Evolutionary conservation across 371 early-diverging fungal species (phyloP).

Genomic region (Batkoa obscura): DNA sequence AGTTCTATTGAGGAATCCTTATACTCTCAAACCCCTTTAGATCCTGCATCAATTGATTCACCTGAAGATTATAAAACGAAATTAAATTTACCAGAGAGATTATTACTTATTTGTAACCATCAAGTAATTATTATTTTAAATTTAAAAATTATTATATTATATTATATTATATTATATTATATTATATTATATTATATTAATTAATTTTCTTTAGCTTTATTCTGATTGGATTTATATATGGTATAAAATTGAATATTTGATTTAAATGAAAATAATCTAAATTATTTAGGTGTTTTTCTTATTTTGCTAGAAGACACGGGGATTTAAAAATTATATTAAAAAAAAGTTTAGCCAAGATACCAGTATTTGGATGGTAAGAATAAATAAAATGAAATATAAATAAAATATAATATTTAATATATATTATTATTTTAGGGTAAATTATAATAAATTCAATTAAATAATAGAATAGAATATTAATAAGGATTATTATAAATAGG

Average conservation of each 20-base stretch:
- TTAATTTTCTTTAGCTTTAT: slow-evolving; percentile 24
- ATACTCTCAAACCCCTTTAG: slow-evolving; percentile 4
- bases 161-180: too few species aligned
- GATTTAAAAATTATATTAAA: slow-evolving; percentile 70
- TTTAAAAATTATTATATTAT: slow-evolving; percentile 7
- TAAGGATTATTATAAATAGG: slow-evolving; percentile 22
- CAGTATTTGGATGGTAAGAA: slow-evolving; percentile 61
- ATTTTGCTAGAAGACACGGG: slow-evolving; percentile 45
- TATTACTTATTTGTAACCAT: slow-evolving; percentile 54
- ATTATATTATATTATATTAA: too few species aligned
- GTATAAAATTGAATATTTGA: slow-evolving; percentile 16
- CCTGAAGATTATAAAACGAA: slow-evolving; percentile 6
- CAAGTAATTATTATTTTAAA: slow-evolving; percentile 22
- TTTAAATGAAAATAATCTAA: not conserved
- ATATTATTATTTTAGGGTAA: slow-evolving; percentile 1
- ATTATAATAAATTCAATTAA: not conserved
- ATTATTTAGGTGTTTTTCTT: slow-evolving; percentile 21
- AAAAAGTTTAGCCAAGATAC: slow-evolving; percentile 46
- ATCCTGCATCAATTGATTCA: slow-evolving; percentile 5
- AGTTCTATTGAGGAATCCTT: slow-evolving; percentile 15
- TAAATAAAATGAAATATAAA: not conserved
- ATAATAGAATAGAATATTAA: not conserved
- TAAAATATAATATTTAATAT: not conserved
- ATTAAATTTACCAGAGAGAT: slow-evolving; percentile 21
- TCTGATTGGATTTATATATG: slow-evolving; percentile 85